Evolutionary conservation across 441 rosid genomes (phyloP).

Genomic region (Erodium texanum): DNA sequence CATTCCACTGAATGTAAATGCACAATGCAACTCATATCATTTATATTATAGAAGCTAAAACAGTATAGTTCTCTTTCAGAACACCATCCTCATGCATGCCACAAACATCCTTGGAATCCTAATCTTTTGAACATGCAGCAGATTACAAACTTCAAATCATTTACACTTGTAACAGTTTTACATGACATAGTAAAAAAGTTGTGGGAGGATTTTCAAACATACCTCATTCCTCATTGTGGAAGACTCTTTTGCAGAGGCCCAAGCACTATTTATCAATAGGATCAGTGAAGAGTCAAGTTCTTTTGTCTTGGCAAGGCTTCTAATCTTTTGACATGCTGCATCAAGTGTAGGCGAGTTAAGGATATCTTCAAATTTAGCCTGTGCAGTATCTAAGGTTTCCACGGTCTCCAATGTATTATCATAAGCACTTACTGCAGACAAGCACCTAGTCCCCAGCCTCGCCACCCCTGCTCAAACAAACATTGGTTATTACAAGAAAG

Average conservation of each 20-base stretch:
- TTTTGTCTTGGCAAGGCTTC: conserved; percentile 75
- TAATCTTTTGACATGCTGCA: conserved; percentile 78
- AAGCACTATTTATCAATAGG: conserved; percentile 67
- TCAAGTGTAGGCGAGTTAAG: conserved; percentile 71
- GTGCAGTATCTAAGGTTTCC: conserved; percentile 68
- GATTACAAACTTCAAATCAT: no score
- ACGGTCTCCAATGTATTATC: conserved; percentile 64
- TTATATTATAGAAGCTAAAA: no score
- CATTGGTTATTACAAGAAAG: background rate
- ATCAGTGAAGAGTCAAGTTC: conserved; percentile 83
- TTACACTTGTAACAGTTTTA: no score
- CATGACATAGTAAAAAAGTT: background rate
- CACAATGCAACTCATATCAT: background rate
- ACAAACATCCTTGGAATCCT: no score
- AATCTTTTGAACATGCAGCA: no score
- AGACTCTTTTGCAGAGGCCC: conserved; percentile 86
- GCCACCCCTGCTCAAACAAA: conserved; percentile 49
- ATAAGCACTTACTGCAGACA: conserved; percentile 73
- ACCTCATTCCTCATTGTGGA: conserved; percentile 66
- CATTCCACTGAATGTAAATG: background rate
- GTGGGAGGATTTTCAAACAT: conserved; percentile 11
- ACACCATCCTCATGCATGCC: no score
- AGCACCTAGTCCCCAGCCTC: conserved; percentile 72
- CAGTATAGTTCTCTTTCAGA: no score
- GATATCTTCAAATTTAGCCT: conserved; percentile 77